Conservation (phyloP, 106 monocot species). For the Dioscorea dumetorum region DNA sequence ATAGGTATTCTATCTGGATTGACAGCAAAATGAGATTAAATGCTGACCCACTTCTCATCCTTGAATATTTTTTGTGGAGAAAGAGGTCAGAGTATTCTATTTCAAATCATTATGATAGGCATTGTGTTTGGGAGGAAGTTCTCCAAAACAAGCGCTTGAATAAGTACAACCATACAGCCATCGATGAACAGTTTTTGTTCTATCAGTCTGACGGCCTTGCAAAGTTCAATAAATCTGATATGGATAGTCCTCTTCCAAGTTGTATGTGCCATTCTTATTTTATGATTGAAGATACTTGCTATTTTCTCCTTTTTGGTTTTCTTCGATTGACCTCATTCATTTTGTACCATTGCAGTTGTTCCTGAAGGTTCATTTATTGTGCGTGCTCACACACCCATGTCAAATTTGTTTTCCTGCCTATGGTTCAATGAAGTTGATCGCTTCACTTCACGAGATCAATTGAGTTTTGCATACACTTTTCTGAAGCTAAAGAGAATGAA, state of each 20-base stretch:
- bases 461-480: slow-evolving; percentile 95
- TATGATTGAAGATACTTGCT: background rate
- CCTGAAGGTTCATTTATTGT: slow-evolving; percentile 95
- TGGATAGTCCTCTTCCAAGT: slow-evolving; percentile 63
- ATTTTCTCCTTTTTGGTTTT: background rate
- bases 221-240: slow-evolving; percentile 67
- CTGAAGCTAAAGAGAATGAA: slow-evolving; percentile 80
- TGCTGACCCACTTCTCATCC: slow-evolving; percentile 66
- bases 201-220: slow-evolving; percentile 81
- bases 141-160: slow-evolving; percentile 88
- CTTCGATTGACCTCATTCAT: background rate
- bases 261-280: slow-evolving; percentile 34
- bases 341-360: slow-evolving; percentile 47
- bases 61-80: slow-evolving; percentile 87
- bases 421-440: slow-evolving; percentile 95
- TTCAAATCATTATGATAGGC: slow-evolving; percentile 85
- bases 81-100: slow-evolving; percentile 76
- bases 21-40: slow-evolving; percentile 88
- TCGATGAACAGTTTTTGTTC: slow-evolving; percentile 85
- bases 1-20: slow-evolving; percentile 91
- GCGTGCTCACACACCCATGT: slow-evolving; percentile 95
- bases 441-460: slow-evolving; percentile 88
- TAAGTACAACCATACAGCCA: slow-evolving; percentile 83
- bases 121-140: slow-evolving; percentile 92
- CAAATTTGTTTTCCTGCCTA: slow-evolving; percentile 96